phyloP scores from a whole-genome alignment of 768 basidiomycete species.

The Rhodotorula diobovata region DNA sequence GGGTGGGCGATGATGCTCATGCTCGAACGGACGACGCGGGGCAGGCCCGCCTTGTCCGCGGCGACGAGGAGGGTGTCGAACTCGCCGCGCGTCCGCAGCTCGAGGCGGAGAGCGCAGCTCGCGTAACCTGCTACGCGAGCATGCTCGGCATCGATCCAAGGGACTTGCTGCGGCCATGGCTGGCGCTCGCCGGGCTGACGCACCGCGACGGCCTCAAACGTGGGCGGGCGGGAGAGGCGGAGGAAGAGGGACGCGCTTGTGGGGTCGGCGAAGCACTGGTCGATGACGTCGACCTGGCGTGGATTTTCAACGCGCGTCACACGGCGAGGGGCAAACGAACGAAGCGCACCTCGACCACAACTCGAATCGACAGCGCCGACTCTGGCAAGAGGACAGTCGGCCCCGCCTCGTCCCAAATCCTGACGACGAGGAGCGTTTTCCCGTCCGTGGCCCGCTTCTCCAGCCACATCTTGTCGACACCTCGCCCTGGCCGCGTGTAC shows the following conservation, averaged over 20 bases:
- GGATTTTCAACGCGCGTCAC: too few relatives aligned
- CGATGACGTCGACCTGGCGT: neutral
- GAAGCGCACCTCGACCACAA: conserved; percentile 2
- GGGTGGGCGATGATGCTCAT: neutral
- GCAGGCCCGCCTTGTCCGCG: neutral
- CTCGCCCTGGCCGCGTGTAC: neutral
- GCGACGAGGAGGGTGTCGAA: neutral
- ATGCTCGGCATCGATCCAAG: neutral
- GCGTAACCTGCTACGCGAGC: neutral
- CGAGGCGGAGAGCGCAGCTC: neutral
- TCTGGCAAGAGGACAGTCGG: neutral
- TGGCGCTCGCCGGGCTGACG: neutral
- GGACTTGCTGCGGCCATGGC: neutral
- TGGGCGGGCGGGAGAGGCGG: neutral
- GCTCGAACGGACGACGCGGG: neutral
- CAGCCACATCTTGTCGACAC: neutral
- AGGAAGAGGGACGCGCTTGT: neutral
- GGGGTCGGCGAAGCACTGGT: too few relatives aligned
- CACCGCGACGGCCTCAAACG: neutral
- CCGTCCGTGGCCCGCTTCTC: neutral
- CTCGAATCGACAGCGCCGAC: neutral
- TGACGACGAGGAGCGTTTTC: neutral
- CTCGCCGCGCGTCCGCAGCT: neutral
- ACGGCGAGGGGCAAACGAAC: neutral
- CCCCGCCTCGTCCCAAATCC: conserved; percentile 1